Percentiles rank a stretch among this genome's conserved stretches.
Conservation (phyloP, 2,329 filamentous ascomycete species). For the Aureobasidium sp. region DNA sequence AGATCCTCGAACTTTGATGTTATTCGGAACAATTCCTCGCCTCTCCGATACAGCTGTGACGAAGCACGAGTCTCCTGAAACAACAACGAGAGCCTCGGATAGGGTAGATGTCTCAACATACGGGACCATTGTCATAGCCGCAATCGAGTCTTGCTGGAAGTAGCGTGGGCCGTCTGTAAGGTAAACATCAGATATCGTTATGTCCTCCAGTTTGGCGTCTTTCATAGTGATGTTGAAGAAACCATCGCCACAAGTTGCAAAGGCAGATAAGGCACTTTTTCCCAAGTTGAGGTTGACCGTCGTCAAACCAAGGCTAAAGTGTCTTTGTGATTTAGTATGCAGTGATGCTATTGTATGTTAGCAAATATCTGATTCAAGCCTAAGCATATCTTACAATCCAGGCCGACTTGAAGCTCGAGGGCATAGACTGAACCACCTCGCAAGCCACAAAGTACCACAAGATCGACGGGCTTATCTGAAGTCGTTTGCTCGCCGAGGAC, state of each 20-base stretch:
- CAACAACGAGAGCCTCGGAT: not conserved
- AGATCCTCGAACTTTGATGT: slow-evolving; percentile 32
- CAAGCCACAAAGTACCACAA: slow-evolving; percentile 27
- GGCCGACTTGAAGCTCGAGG: slow-evolving; percentile 11
- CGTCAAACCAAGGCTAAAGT: slow-evolving; percentile 11
- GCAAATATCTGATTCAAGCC: no score
- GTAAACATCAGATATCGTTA: slow-evolving; percentile 30
- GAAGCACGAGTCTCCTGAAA: slow-evolving; percentile 32
- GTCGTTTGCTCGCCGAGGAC: slow-evolving; percentile 13
- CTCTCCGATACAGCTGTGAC: slow-evolving; percentile 39
- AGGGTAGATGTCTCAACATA: not conserved
- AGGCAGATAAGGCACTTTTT: slow-evolving; percentile 17
- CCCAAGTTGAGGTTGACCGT: slow-evolving; percentile 11
- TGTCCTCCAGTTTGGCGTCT: not conserved
- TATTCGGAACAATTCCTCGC: slow-evolving; percentile 32
- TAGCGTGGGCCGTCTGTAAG: slow-evolving; percentile 23
- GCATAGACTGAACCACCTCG: slow-evolving; percentile 24
- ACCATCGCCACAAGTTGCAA: slow-evolving; percentile 31
- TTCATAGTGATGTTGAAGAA: slow-evolving; percentile 26
- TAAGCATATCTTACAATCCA: not conserved
- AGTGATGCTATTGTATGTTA: not conserved
- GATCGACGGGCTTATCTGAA: slow-evolving; percentile 5
- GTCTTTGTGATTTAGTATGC: not conserved
- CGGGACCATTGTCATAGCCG: slow-evolving; percentile 4
- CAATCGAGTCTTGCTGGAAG: slow-evolving; percentile 29